Evolutionary conservation across 495 filamentous ascomycete genomes (phyloP), one percentile per base, ranked within the genome.

Genomic region (Penicillium angulare): DNA sequence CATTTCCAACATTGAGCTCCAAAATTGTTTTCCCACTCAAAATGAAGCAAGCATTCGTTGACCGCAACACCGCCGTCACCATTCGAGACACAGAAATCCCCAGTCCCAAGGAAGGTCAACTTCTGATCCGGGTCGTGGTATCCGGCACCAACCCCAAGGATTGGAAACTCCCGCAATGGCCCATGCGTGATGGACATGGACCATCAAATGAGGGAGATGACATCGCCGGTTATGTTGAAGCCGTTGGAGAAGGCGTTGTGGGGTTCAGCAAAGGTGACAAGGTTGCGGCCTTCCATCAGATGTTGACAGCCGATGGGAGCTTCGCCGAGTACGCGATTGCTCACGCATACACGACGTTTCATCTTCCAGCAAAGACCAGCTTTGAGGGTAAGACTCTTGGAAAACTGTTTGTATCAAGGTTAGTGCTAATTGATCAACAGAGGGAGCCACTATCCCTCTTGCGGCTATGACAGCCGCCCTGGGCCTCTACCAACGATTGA

Each of bases 71-170:
- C 16, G 69, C 70, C 49, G 85, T 88, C 69, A 55, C 80, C 35
- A 80, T 90, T 50, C 66, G 82, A 41, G 83, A 89, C 53, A 76
- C 76, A 24, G 73, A 81, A n/a, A 78, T 87, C 48, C 87, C 87
- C 1, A 67, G 66, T 17, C 84, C 84, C 0, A 71, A 75, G 38
- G 67, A 75, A 3, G 75, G 81, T 49, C 79, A 93, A 49, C 70
- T 91, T 20, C 74, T 91, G 13, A 91, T 87, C 57, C 81, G 82
- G 49, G 85, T 90, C 29, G 68, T 86, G 9, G 82, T 84, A 5
- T 78, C 76, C 32, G 86, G 85, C 16, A 83, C 80, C 17, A 92
- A 92, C 63, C 89, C 89, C 3, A 92, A 92, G 60, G 89, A 92
- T 68, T 89, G 86, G 87, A 89, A 86, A 55, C 23, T 67, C 2